These are phyloP conservation scores for Dryas integrifolia DNA, from an alignment of 331 rosid genomes.

Conservation along the genomic window DNA sequence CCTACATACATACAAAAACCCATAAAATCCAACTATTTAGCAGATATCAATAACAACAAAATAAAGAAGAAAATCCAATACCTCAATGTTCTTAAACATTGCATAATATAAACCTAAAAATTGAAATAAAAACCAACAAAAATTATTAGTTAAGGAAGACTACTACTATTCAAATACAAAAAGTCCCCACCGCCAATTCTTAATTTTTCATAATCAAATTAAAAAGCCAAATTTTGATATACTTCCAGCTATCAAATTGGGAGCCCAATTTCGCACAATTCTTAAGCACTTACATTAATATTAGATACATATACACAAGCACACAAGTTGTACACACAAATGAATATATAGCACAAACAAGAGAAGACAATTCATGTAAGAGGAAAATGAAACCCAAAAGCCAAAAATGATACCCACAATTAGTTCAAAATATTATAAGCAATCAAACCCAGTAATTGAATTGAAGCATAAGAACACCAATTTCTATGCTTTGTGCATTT, in stretches of 20 bases:
- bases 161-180: background rate
- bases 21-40: background rate
- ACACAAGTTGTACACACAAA: background rate
- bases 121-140: background rate
- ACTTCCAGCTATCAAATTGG: background rate
- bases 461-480: background rate
- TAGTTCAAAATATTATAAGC: background rate
- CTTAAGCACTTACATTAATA: background rate
- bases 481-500: background rate
- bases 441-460: background rate
- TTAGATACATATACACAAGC: too few species aligned
- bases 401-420: background rate
- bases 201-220: background rate
- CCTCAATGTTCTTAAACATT: too few species aligned
- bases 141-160: background rate
- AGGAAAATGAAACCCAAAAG: conserved; percentile 5
- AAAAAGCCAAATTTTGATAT: background rate
- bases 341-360: background rate
- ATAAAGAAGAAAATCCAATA: too few species aligned
- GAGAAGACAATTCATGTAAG: background rate
- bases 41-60: background rate
- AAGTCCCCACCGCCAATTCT: background rate
- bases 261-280: background rate
- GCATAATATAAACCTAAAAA: too few species aligned
- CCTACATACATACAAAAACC: background rate